Conservation (phyloP, 2,329 filamentous ascomycete genomes). For the Ceratocystis albifundus region DNA sequence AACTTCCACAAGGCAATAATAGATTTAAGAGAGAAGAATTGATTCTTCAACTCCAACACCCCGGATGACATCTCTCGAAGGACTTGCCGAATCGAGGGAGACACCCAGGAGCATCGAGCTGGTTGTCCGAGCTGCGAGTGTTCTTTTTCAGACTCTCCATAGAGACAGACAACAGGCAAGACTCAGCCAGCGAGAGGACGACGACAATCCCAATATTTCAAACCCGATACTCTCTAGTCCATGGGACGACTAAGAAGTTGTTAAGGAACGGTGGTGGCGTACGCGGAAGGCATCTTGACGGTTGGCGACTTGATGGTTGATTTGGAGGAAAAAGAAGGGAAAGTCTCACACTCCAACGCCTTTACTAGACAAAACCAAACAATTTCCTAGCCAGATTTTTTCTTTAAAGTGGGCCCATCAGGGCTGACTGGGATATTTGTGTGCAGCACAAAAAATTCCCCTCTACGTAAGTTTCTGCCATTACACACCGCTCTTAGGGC, state of each 20-base stretch:
- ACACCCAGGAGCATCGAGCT: conserved; percentile 66
- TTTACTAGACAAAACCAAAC: conserved; percentile 14
- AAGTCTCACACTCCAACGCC: not conserved
- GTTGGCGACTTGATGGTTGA: conserved; percentile 22
- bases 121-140: conserved; percentile 35
- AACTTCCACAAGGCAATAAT: conserved; percentile 47
- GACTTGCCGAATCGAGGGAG: conserved; percentile 44
- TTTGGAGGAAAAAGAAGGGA: conserved; percentile 16
- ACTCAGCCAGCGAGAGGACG: conserved; percentile 63
- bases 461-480: conserved; percentile 30
- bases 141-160: conserved; percentile 17
- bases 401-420: conserved; percentile 20
- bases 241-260: conserved; percentile 28
- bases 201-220: conserved; percentile 54
- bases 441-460: conserved; percentile 21
- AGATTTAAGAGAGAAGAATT: conserved; percentile 61
- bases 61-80: conserved; percentile 48
- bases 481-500: conserved; percentile 30
- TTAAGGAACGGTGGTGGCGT: conserved; percentile 31
- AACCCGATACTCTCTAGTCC: conserved; percentile 19
- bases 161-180: not conserved
- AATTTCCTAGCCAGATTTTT: conserved; percentile 11
- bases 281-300: conserved; percentile 44
- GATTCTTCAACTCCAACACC: conserved; percentile 69
- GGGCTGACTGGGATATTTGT: conserved; percentile 20